Percentiles rank a stretch among this genome's conserved stretches.
Conservation (phyloP, 768 basidiomycete species). For the Amanita exitialis region DNA sequence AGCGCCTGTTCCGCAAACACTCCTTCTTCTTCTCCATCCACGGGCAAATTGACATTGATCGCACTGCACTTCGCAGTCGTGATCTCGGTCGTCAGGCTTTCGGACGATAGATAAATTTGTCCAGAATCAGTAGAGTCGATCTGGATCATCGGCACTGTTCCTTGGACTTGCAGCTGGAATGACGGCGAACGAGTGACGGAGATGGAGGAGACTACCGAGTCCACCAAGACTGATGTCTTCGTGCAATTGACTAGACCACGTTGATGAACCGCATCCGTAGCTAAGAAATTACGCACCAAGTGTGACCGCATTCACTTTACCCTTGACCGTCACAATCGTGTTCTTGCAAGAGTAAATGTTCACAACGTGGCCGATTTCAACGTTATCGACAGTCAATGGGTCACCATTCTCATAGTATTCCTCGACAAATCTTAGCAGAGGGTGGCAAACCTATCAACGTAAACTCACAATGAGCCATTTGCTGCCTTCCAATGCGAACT, state of each 20-base stretch:
- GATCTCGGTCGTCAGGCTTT: slow-evolving; percentile 69
- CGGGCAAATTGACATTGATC: slow-evolving; percentile 85
- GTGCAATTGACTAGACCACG: slow-evolving; percentile 64
- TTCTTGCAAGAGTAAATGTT: slow-evolving; percentile 91
- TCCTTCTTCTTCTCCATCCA: slow-evolving; percentile 85
- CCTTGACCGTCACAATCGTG: slow-evolving; percentile 71
- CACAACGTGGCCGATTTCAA: slow-evolving; percentile 71
- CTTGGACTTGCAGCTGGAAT: slow-evolving; percentile 87
- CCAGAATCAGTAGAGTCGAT: slow-evolving; percentile 94
- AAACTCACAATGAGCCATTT: slow-evolving; percentile 84
- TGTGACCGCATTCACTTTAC: slow-evolving; percentile 92
- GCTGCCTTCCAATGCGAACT: slow-evolving; percentile 81
- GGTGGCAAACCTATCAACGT: neutral
- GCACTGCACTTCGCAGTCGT: slow-evolving; percentile 90
- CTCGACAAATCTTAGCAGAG: slow-evolving; percentile 27
- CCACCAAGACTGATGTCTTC: slow-evolving; percentile 81
- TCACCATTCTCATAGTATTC: slow-evolving; percentile 85
- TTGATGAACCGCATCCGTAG: neutral
- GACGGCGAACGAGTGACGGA: slow-evolving; percentile 88
- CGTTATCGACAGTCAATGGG: slow-evolving; percentile 62
- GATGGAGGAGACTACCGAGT: slow-evolving; percentile 88
- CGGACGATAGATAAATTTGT: slow-evolving; percentile 85
- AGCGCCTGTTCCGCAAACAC: slow-evolving; percentile 83
- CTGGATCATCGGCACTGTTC: slow-evolving; percentile 84
- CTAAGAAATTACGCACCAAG: slow-evolving; percentile 44